Conservation (phyloP, 192 early-diverging fungal genomes). For the Chytriomyces sp. region DNA sequence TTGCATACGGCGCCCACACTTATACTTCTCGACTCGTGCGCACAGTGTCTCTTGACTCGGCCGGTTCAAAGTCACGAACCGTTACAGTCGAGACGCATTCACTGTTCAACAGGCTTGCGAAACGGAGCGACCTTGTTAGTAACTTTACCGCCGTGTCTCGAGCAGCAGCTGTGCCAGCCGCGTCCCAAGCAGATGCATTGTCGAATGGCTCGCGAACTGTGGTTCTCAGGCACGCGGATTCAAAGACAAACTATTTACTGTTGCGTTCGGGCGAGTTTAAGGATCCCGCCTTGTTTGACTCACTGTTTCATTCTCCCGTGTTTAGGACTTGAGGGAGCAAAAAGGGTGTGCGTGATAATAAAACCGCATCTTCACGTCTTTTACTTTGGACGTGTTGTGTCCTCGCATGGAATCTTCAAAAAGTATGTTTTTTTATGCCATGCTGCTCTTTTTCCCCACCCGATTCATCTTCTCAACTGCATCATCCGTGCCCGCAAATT, state of each 20-base stretch:
- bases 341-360: too few species aligned
- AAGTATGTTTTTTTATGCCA: constrained; percentile 17
- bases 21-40: constrained; percentile 4
- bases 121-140: not conserved
- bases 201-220: not conserved
- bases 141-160: not conserved
- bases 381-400: too few species aligned
- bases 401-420: not conserved
- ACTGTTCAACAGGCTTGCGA: not conserved
- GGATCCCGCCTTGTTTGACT: constrained; percentile 13
- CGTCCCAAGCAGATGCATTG: not conserved
- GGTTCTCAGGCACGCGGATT: not conserved
- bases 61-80: not conserved
- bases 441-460: constrained; percentile 36
- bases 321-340: too few species aligned
- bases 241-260: constrained; percentile 4
- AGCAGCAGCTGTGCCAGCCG: not conserved
- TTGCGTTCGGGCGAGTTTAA: not conserved
- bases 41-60: not conserved
- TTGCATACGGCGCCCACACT: not conserved
- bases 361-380: too few species aligned
- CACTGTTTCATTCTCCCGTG: not conserved
- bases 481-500: constrained; percentile 32
- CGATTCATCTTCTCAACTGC: constrained; percentile 13
- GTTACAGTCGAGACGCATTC: not conserved